These are phyloP conservation scores for Camelina sativa DNA, from an alignment of 345 rosid species.

Conservation along the genomic window DNA sequence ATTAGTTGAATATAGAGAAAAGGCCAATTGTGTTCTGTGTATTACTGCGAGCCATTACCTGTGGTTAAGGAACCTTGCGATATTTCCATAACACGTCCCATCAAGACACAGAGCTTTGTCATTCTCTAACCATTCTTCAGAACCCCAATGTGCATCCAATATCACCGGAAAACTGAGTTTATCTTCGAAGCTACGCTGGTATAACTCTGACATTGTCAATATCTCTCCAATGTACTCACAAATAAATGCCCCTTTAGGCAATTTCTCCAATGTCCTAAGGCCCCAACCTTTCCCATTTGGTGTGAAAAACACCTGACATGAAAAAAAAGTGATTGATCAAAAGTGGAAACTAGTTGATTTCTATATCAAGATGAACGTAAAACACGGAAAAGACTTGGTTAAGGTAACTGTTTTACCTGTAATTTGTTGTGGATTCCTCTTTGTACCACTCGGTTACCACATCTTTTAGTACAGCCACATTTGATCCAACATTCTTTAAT, in stretches of 20 bases:
- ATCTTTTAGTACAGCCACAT: conserved; percentile 75
- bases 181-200: conserved; percentile 51
- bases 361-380: not conserved
- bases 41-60: too few relatives aligned
- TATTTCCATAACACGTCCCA: too few relatives aligned
- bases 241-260: conserved; percentile 73
- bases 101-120: too few relatives aligned
- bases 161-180: conserved; percentile 56
- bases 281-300: conserved; percentile 83
- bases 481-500: conserved; percentile 88
- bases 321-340: too few relatives aligned
- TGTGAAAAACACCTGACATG: conserved; percentile 63
- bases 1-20: not conserved
- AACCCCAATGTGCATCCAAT: too few relatives aligned
- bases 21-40: too few relatives aligned
- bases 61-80: too few relatives aligned
- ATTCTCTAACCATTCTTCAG: too few relatives aligned
- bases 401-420: conserved; percentile 34
- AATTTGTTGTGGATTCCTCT: conserved; percentile 68
- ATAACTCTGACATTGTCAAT: conserved; percentile 64
- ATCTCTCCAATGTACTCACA: conserved; percentile 90
- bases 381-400: not conserved
- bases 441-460: conserved; percentile 84
- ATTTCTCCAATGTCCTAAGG: conserved; percentile 58
- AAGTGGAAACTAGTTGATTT: not conserved